These are phyloP conservation scores for Luffa aegyptiaca DNA, from an alignment of 306 rosid species.

Conservation along the genomic window DNA sequence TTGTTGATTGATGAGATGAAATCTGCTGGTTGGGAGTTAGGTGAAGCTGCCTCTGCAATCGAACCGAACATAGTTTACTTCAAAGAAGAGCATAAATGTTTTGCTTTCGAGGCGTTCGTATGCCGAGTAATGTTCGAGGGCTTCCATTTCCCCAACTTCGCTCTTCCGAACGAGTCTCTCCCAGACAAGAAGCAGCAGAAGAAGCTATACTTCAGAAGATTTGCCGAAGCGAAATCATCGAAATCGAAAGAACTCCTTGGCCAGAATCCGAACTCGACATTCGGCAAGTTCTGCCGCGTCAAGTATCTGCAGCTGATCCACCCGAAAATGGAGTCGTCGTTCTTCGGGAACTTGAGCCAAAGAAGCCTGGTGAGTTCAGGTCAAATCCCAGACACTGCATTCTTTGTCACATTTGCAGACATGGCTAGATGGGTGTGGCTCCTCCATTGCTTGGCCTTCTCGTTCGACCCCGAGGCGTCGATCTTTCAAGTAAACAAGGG, in stretches of 20 bases:
- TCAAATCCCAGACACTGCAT: slow-evolving; percentile 39
- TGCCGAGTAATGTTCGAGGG: slow-evolving; percentile 72
- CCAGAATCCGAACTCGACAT: slow-evolving; percentile 44
- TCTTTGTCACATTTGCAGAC: slow-evolving; percentile 56
- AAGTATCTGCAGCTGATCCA: slow-evolving; percentile 63
- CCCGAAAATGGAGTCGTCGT: slow-evolving; percentile 68
- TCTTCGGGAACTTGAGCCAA: slow-evolving; percentile 49
- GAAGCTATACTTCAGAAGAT: slow-evolving; percentile 40
- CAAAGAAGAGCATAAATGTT: slow-evolving; percentile 69
- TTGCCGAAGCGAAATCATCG: slow-evolving; percentile 50
- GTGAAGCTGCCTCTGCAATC: slow-evolving; percentile 51
- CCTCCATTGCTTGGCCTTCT: slow-evolving; percentile 75
- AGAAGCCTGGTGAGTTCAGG: slow-evolving; percentile 50
- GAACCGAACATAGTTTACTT: slow-evolving; percentile 35
- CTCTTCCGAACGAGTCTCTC: slow-evolving; percentile 30
- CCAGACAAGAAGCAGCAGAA: slow-evolving; percentile 23
- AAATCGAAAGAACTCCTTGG: slow-evolving; percentile 42
- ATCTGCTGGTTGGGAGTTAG: slow-evolving; percentile 48
- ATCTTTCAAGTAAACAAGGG: slow-evolving; percentile 69
- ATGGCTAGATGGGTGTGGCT: slow-evolving; percentile 89
- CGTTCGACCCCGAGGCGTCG: slow-evolving; percentile 47
- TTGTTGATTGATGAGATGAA: slow-evolving; percentile 56
- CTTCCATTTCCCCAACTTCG: slow-evolving; percentile 55
- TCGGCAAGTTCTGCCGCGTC: slow-evolving; percentile 54
- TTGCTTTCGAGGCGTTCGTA: slow-evolving; percentile 60